These are phyloP conservation scores for Tirmania nivea DNA, from an alignment of 495 filamentous ascomycete genomes.

Conservation along the genomic window DNA sequence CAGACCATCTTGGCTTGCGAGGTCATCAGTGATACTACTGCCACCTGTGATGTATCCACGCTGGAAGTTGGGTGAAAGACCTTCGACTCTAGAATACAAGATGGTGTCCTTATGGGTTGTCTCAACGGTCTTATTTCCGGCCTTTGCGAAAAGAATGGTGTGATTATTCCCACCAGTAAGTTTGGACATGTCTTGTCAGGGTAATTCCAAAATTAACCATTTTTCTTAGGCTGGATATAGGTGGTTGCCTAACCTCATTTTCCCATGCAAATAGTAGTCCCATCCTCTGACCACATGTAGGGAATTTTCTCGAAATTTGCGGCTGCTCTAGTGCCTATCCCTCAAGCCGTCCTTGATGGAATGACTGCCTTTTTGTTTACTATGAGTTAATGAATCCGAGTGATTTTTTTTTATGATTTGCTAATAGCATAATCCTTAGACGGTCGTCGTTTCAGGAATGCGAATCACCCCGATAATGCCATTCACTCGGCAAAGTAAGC, in stretches of 20 bases:
- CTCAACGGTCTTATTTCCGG: constrained; percentile 60
- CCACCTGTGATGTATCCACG: constrained; percentile 50
- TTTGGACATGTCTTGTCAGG: background rate
- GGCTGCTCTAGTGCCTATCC: constrained; percentile 68
- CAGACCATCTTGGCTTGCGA: constrained; percentile 80
- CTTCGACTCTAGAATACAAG: constrained; percentile 81
- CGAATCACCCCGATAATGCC: constrained; percentile 58
- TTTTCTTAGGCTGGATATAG: constrained; percentile 16
- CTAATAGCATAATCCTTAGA: constrained; percentile 17
- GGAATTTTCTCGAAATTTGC: constrained; percentile 85
- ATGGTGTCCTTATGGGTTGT: constrained; percentile 71
- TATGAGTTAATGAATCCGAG: background rate
- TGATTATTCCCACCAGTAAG: constrained; percentile 68
- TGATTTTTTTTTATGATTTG: constrained; percentile 27
- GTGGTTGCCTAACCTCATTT: constrained; percentile 27
- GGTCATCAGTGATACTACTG: constrained; percentile 62
- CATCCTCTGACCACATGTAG: constrained; percentile 25
- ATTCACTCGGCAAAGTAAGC: constrained; percentile 51
- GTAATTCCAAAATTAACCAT: background rate
- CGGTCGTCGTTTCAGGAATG: constrained; percentile 69
- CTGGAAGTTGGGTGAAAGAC: constrained; percentile 57
- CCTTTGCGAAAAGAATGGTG: constrained; percentile 73
- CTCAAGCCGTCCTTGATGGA: constrained; percentile 58
- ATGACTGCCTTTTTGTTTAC: constrained; percentile 67
- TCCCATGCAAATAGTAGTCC: background rate